Evolutionary conservation across 1,139 yeast genomes (phyloP).

Genomic region (Lodderomyces parapsilosis): DNA sequence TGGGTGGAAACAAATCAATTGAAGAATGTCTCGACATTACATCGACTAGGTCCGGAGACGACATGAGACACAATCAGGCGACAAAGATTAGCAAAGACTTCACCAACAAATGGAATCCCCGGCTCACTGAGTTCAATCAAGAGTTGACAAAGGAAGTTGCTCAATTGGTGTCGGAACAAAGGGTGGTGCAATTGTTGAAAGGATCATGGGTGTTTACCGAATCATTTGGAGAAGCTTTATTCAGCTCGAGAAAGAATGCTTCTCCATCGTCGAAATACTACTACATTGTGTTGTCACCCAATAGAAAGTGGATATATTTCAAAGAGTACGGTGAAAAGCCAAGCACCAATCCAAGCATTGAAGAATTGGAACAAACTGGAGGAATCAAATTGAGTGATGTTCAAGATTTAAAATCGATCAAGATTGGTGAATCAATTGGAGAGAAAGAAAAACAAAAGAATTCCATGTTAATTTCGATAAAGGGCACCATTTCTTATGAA

Average conservation of each 20-base stretch:
- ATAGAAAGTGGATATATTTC: slow-evolving; percentile 59
- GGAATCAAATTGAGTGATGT: slow-evolving; percentile 34
- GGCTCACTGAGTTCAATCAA: slow-evolving; percentile 49
- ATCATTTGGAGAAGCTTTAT: slow-evolving; percentile 49
- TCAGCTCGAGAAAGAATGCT: slow-evolving; percentile 20
- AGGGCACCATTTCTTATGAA: slow-evolving; percentile 55
- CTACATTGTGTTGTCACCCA: slow-evolving; percentile 71
- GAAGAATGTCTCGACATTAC: slow-evolving; percentile 49
- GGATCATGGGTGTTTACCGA: slow-evolving; percentile 87
- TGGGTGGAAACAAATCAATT: slow-evolving; percentile 25
- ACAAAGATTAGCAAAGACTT: slow-evolving; percentile 37
- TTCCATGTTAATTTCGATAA: slow-evolving; percentile 47
- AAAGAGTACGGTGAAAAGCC: slow-evolving; percentile 56
- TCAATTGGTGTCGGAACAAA: slow-evolving; percentile 77
- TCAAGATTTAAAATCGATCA: slow-evolving; percentile 40
- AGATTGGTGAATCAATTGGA: slow-evolving; percentile 42
- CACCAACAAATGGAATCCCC: slow-evolving; percentile 31
- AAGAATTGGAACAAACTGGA: slow-evolving; percentile 41
- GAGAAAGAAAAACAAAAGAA: slow-evolving; percentile 38
- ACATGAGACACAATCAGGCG: slow-evolving; percentile 59
- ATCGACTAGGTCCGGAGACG: slow-evolving; percentile 43
- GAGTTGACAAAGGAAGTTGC: slow-evolving; percentile 58
- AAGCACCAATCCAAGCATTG: slow-evolving; percentile 55
- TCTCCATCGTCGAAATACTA: slow-evolving; percentile 31
- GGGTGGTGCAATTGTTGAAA: slow-evolving; percentile 66